Evolutionary conservation across 192 early-diverging fungal genomes (phyloP).

Genomic region (Dispira simplex): DNA sequence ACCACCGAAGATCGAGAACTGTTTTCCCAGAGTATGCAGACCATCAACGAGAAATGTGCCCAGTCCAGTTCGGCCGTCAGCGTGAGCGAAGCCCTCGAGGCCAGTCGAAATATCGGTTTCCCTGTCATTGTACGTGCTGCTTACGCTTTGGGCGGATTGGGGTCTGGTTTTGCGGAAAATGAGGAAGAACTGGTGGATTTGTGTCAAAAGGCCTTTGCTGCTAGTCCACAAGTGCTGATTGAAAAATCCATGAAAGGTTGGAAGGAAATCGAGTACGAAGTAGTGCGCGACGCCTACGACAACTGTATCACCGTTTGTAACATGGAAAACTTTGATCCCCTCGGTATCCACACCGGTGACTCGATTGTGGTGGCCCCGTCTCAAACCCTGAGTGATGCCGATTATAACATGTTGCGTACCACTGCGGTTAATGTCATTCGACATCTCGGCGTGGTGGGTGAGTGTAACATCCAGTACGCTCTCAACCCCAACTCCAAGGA

Average conservation of each 20-base stretch:
- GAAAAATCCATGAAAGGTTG: constrained; percentile 96
- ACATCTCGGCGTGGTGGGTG: constrained; percentile 92
- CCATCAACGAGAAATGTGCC: constrained; percentile 18
- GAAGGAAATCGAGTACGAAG: constrained; percentile 99
- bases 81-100: constrained; percentile 78
- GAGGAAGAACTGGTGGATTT: constrained; percentile 56
- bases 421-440: constrained; percentile 92
- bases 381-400: constrained; percentile 92
- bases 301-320: constrained; percentile 99
- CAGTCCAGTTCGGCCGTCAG: constrained; percentile 58
- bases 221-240: constrained; percentile 82
- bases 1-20: constrained; percentile 89
- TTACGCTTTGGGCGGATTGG: constrained; percentile 90
- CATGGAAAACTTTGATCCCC: constrained; percentile 99
- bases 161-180: constrained; percentile 84
- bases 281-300: constrained; percentile 88
- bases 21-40: constrained; percentile 83
- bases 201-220: constrained; percentile 67
- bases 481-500: constrained; percentile 77
- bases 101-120: constrained; percentile 68
- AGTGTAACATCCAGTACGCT: constrained; percentile 98
- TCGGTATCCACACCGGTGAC: constrained; percentile 96
- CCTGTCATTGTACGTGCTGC: constrained; percentile 93
- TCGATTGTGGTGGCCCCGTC: constrained; percentile 97
- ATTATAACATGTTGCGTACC: constrained; percentile 90